These are phyloP conservation scores for Starmerella roubikii DNA, from an alignment of 805 yeast species.

Conservation along the genomic window DNA sequence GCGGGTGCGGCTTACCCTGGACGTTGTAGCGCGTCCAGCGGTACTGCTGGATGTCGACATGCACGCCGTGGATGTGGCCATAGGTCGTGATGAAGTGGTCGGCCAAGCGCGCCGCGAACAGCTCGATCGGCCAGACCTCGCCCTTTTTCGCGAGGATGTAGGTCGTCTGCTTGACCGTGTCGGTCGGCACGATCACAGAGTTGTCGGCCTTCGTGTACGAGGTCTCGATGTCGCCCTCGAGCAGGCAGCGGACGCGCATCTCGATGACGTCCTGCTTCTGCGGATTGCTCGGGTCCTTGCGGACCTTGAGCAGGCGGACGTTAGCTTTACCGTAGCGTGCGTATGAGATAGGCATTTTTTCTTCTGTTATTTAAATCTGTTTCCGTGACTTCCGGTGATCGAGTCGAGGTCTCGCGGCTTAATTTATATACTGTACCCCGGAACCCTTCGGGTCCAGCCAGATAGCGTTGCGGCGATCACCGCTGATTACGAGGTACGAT, in stretches of 20 bases:
- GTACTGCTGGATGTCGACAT: conserved; percentile 53
- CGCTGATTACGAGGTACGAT: no score
- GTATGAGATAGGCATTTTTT: conserved; percentile 17
- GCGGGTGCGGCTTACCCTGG: conserved; percentile 63
- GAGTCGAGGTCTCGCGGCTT: no score
- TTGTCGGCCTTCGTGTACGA: conserved; percentile 85
- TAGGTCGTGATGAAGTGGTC: conserved; percentile 69
- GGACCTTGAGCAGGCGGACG: conserved; percentile 83
- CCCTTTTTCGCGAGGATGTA: conserved; percentile 67
- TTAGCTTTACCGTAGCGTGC: conserved; percentile 72
- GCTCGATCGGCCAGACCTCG: conserved; percentile 83
- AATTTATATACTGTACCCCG: no score
- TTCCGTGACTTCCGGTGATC: no score
- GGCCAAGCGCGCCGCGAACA: conserved; percentile 74
- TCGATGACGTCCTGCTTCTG: conserved; percentile 69
- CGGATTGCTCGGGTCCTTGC: conserved; percentile 61
- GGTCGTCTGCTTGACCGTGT: conserved; percentile 82
- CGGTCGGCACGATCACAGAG: conserved; percentile 82
- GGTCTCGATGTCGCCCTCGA: conserved; percentile 64
- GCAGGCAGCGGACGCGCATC: conserved; percentile 62
- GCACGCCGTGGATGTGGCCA: conserved; percentile 59
- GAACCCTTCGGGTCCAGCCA: no score
- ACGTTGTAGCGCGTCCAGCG: conserved; percentile 70
- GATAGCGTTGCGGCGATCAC: no score
- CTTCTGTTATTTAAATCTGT: no score